phyloP scores from a whole-genome alignment of 2,329 filamentous ascomycete species.

The Colletotrichum filicis region DNA sequence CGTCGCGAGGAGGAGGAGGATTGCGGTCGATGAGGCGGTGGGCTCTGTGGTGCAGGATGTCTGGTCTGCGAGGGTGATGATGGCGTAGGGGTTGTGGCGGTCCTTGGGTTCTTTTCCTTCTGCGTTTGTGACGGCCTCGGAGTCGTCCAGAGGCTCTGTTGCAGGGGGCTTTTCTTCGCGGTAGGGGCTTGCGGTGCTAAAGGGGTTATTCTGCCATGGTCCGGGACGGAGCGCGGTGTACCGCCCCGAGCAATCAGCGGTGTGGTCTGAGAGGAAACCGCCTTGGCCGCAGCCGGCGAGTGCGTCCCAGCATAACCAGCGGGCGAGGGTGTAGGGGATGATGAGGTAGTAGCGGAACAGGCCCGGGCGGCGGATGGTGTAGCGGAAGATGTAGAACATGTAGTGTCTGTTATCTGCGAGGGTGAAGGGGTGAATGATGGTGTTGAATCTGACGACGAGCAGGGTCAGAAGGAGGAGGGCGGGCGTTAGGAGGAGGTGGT shows the following conservation, averaged over 20 bases:
- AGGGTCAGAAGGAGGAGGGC: constrained; percentile 50
- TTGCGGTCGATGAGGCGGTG: constrained; percentile 59
- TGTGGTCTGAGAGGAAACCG: constrained; percentile 3
- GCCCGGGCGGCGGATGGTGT: constrained; percentile 76
- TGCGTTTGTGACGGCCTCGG: neutral
- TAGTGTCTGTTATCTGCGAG: constrained; percentile 97
- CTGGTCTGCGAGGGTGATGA: constrained; percentile 38
- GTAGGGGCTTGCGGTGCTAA: constrained; percentile 31
- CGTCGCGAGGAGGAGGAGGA: constrained; percentile 75
- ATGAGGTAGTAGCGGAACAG: constrained; percentile 74
- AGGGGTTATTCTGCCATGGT: constrained; percentile 44
- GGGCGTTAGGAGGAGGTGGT: constrained; percentile 41
- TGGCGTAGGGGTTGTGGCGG: constrained; percentile 21
- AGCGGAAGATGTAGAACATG: constrained; percentile 94
- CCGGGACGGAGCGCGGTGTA: neutral
- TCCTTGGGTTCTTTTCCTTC: neutral
- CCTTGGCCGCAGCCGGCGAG: constrained; percentile 59
- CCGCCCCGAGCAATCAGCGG: constrained; percentile 14
- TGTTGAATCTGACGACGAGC: constrained; percentile 80
- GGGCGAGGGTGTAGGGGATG: constrained; percentile 76
- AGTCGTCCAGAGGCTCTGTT: neutral
- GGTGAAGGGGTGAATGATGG: constrained; percentile 94
- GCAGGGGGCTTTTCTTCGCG: constrained; percentile 10
- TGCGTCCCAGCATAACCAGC: constrained; percentile 74
- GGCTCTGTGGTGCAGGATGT: constrained; percentile 42